A percentile compares a stretch with the other conserved stretches of the same genome.
phyloP scores from a whole-genome alignment of 1,284 basidiomycete genomes.

The Trametes polyzona region DNA sequence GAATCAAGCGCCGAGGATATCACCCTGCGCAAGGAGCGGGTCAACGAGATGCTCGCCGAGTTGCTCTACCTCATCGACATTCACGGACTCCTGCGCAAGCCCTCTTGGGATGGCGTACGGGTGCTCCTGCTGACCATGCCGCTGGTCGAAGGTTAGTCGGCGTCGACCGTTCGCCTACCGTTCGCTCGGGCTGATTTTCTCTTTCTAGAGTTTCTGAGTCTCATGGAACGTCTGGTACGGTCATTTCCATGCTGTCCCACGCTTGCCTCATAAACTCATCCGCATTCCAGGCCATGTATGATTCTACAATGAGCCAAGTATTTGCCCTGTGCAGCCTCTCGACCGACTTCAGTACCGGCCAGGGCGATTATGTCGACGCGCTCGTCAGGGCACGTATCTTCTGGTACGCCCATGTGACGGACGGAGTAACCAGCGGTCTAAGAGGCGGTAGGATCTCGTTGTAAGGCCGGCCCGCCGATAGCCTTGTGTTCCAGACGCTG shows the following conservation, averaged over 20 bases:
- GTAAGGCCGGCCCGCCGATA: conserved; percentile 45
- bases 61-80: conserved; percentile 79
- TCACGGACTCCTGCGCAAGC: conserved; percentile 77
- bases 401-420: conserved; percentile 85
- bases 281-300: conserved; percentile 53
- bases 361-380: conserved; percentile 61
- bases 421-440: conserved; percentile 79
- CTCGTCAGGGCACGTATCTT: conserved; percentile 77
- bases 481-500: conserved; percentile 8
- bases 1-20: conserved; percentile 41
- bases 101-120: conserved; percentile 85
- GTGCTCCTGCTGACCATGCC: conserved; percentile 78
- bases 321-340: conserved; percentile 70
- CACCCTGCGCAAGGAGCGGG: conserved; percentile 43
- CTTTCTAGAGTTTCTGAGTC: conserved; percentile 46
- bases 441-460: conserved; percentile 77
- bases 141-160: conserved; percentile 79
- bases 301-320: conserved; percentile 65
- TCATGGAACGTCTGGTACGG: conserved; percentile 56
- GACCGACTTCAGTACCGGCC: conserved; percentile 51
- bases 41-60: conserved; percentile 68
- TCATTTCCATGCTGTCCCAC: background rate
- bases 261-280: background rate
- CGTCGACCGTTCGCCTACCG: conserved; percentile 2
- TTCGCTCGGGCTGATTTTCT: conserved; percentile 3